These are phyloP conservation scores for Taphrina pruni DNA, from an alignment of 1,139 yeast species.

Conservation along the genomic window DNA sequence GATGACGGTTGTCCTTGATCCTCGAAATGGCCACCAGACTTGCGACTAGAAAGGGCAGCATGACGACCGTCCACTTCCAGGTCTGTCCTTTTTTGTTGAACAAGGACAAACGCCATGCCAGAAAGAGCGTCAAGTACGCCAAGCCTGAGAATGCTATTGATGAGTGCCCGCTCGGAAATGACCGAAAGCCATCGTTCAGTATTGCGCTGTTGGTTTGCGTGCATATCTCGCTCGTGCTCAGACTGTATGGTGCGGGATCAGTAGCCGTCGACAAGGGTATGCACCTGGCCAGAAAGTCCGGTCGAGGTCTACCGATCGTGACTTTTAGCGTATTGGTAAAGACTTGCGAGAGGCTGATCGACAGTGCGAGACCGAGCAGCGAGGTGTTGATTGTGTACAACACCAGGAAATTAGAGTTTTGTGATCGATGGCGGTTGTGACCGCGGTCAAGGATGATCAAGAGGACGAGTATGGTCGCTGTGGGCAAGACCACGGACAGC, in stretches of 20 bases:
- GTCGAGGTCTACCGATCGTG: slow-evolving; percentile 76
- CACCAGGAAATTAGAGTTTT: slow-evolving; percentile 28
- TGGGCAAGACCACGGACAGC: slow-evolving; percentile 57
- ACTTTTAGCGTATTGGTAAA: slow-evolving; percentile 72
- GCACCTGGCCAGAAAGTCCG: slow-evolving; percentile 78
- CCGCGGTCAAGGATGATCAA: slow-evolving; percentile 45
- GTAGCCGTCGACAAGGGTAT: slow-evolving; percentile 53
- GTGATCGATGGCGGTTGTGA: neutral
- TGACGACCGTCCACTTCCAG: slow-evolving; percentile 60
- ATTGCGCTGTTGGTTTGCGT: slow-evolving; percentile 53
- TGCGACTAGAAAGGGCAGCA: slow-evolving; percentile 63
- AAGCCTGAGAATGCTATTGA: slow-evolving; percentile 62
- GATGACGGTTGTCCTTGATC: slow-evolving; percentile 55
- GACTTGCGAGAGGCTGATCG: slow-evolving; percentile 60
- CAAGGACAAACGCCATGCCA: slow-evolving; percentile 65
- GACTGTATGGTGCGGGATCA: slow-evolving; percentile 24
- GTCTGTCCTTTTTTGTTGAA: slow-evolving; percentile 58
- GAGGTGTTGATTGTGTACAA: slow-evolving; percentile 57
- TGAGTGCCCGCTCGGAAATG: slow-evolving; percentile 74
- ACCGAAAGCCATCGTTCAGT: slow-evolving; percentile 72
- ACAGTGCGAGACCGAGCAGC: slow-evolving; percentile 60
- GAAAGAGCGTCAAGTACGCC: slow-evolving; percentile 67
- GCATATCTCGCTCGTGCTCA: slow-evolving; percentile 50
- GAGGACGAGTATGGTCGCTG: slow-evolving; percentile 52
- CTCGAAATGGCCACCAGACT: slow-evolving; percentile 69